phyloP scores from a whole-genome alignment of 257 asterid genomes.

The Rubia yunnanensis region DNA sequence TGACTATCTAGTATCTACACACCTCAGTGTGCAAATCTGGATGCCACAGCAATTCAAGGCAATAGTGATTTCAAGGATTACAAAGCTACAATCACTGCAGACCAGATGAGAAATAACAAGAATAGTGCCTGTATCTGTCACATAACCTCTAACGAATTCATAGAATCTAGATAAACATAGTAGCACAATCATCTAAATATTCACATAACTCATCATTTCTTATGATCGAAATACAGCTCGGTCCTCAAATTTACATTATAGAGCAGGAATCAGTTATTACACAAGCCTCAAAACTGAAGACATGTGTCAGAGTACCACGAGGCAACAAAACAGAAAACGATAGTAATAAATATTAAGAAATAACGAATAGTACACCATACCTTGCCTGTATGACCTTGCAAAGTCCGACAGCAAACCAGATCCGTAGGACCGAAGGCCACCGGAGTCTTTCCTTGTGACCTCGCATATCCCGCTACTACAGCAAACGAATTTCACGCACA shows the following conservation, averaged over 20 bases:
- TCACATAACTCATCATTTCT: not conserved
- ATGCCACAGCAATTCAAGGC: not conserved
- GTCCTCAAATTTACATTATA: not conserved
- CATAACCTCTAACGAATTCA: not conserved
- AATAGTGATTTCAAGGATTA: not conserved
- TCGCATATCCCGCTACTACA: conserved; percentile 77
- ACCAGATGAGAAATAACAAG: not conserved
- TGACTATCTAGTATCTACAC: not conserved
- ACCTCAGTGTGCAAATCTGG: not conserved
- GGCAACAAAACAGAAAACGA: not conserved
- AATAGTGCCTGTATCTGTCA: not conserved
- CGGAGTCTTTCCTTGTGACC: conserved; percentile 74
- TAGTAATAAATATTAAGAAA: not conserved
- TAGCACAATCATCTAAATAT: not conserved
- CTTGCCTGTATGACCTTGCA: conserved; percentile 98
- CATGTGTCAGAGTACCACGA: not conserved
- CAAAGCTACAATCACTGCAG: not conserved
- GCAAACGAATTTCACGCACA: conserved; percentile 6
- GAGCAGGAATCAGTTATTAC: not conserved
- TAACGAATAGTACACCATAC: conserved; percentile 15
- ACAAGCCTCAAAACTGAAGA: not conserved
- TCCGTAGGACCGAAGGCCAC: conserved; percentile 89
- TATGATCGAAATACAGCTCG: not conserved
- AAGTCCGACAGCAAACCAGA: conserved; percentile 92
- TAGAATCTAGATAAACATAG: not conserved